These are phyloP conservation scores for Paramecium primaurelia DNA, from an alignment of 73 alveolate species.

Conservation along the genomic window DNA sequence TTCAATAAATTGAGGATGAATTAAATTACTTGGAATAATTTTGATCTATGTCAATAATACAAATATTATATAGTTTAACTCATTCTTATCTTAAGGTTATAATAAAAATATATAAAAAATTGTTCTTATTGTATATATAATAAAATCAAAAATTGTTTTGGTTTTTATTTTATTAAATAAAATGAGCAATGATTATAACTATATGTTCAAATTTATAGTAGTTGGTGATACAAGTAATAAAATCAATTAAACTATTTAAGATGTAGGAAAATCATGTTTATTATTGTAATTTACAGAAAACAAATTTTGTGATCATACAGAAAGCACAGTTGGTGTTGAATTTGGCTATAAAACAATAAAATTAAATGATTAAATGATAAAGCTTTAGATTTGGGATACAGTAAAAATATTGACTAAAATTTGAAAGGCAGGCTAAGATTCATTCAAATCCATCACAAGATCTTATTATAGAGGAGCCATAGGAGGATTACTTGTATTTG, in stretches of 20 bases:
- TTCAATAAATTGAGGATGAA: background rate
- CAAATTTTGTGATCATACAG: constrained; percentile 58
- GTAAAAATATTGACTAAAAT: background rate
- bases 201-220: constrained; percentile 53
- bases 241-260: background rate
- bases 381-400: constrained; percentile 59
- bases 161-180: background rate
- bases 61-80: background rate
- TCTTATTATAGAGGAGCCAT: constrained; percentile 68
- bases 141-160: background rate
- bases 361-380: constrained; percentile 58
- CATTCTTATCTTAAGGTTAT: background rate
- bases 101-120: background rate
- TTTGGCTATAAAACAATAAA: constrained; percentile 63
- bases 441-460: constrained; percentile 65
- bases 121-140: background rate
- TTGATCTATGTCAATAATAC: background rate
- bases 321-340: constrained; percentile 71
- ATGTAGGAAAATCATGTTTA: constrained; percentile 68
- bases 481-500: constrained; percentile 70
- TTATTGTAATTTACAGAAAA: constrained; percentile 68
- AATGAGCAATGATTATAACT: constrained; percentile 33
- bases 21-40: background rate
- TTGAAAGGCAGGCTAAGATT: constrained; percentile 71
- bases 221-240: constrained; percentile 59